Base-by-base conservation (phyloP, 2,329 filamentous ascomycete species). In the Grosmannia huntii region DNA sequence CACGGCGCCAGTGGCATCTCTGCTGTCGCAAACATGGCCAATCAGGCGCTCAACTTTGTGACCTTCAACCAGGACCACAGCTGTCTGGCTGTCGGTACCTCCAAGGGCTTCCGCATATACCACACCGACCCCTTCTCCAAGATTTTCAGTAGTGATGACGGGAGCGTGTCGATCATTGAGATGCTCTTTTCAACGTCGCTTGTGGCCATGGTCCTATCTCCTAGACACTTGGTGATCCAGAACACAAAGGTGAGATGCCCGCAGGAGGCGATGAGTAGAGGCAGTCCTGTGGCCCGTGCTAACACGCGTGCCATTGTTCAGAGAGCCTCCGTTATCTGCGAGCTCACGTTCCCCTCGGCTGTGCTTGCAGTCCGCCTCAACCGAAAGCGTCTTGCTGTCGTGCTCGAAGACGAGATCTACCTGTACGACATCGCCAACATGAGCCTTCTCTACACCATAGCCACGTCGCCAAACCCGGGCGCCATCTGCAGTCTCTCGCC, bases 21-120 rank as follows among this genome's bases (percentile, higher is more conserved):
- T 23, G 25, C 56, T 36, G 41, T 44, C 53, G 58, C 56, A 41
- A 75, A 65, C 61, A 89, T 89, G 85, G 75, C 84, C 63, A 79
- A 69, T 63, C 85, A 86, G 70, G 76, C 84, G 54, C 90, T 97
- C 77, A 99, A 99, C 74, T 99, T 95, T 75, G 90, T 99, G 67
- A 96, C 92, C 49, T 99, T 97, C 75, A 99, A 99, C 74, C 94
- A 99, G 78, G 94, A 99, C 77, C 90, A 96, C 76, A 95, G 89
- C 80, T 92, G 92, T 72, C 80, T 99, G 64, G 92, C 92, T 75
- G 91, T 99, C 66, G 92, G 90, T 61, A 97, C 94, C 61, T 89
- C 89, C 50, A 90, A 87, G 73, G 94, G 94, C 62, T 96, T 97
- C 71, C 89, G 91, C 64, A 92, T 96, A 68, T 99, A 96, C 73